Evolutionary conservation across 768 basidiomycete species (phyloP).

Genomic region (Amanita molliuscula): DNA sequence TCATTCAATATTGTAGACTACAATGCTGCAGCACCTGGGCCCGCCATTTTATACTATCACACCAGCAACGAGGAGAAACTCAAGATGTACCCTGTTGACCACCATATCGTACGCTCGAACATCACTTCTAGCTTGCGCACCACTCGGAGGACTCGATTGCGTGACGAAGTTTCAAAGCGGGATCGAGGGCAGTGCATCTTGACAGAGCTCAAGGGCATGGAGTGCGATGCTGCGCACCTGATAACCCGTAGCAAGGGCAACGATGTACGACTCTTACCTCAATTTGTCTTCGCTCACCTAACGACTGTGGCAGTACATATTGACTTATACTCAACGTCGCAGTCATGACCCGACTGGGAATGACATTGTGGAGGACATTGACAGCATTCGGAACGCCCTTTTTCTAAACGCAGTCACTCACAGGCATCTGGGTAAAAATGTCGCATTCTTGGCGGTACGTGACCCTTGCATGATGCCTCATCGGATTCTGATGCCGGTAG

Average conservation of each 20-base stretch:
- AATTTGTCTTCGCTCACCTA: too few species aligned
- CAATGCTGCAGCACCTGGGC: not conserved
- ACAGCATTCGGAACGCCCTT: not conserved
- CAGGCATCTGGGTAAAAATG: not conserved
- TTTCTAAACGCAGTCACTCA: not conserved
- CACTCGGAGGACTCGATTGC: too few species aligned
- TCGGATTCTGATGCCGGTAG: not conserved
- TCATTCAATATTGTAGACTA: not conserved
- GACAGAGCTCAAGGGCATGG: too few species aligned
- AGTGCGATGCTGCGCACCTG: not conserved
- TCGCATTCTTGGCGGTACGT: not conserved
- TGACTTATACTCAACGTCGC: not conserved
- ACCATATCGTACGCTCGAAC: not conserved
- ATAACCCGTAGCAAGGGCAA: not conserved
- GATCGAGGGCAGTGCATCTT: too few species aligned
- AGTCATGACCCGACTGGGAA: not conserved
- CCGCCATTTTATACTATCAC: not conserved
- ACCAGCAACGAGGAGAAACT: too few species aligned
- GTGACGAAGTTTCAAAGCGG: too few species aligned
- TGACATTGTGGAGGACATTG: not conserved
- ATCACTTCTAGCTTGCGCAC: not conserved
- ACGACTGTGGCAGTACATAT: too few species aligned
- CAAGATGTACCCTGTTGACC: not conserved
- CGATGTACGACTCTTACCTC: not conserved
- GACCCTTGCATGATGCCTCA: not conserved